Base-by-base conservation (phyloP, 768 basidiomycete genomes). In the Boletus rufocinnamomeus region DNA sequence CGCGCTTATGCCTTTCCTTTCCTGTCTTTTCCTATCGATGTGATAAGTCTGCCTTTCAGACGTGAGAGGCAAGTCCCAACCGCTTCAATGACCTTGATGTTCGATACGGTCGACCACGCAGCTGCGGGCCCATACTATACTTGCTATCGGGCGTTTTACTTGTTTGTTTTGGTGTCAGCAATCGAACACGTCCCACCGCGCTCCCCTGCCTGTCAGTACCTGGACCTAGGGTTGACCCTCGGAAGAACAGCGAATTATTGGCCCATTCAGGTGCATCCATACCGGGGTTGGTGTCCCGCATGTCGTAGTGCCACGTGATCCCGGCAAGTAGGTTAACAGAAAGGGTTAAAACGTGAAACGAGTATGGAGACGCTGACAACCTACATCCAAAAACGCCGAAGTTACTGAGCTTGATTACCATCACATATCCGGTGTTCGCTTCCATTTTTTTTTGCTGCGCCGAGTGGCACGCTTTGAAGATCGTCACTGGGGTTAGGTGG, bases 311-410 rank as follows among this genome's bases (percentile, higher is more conserved):
- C 53, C 67, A 65, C 57, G 67, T 65, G 67, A 69, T 65, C n/a
- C 56, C 67, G 69, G 67, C 66, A 70, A 69, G 63, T 61, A 68
- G 53, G 67, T 50, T 47, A 50, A 48, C 25, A 51, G 50, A 62
- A 68, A 66, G 60, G 63, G 60, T 57, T 52, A 35, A 34, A 53
- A 61, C 49, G 56, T 68, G 66, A 68, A 68, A 69, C 68, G 65
- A 45, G 61, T 61, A 69, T 69, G 66, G 67, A 69, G 61, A 57
- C 56, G 8, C 32, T 56, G 63, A 57, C 67, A 69, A 54, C 35
- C 52, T 37, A 58, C 32, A 30, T 57, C 35, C 27, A 54, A 58
- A 63, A 59, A 34, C 17, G 50, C 67, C 56, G 66, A 56, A 6
- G 58, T 56, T 57, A 52, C 54, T 58, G 54, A 27, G 59, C 30